These are phyloP conservation scores for Trametes cinnabarina DNA, from an alignment of 768 basidiomycete genomes.

Conservation along the genomic window DNA sequence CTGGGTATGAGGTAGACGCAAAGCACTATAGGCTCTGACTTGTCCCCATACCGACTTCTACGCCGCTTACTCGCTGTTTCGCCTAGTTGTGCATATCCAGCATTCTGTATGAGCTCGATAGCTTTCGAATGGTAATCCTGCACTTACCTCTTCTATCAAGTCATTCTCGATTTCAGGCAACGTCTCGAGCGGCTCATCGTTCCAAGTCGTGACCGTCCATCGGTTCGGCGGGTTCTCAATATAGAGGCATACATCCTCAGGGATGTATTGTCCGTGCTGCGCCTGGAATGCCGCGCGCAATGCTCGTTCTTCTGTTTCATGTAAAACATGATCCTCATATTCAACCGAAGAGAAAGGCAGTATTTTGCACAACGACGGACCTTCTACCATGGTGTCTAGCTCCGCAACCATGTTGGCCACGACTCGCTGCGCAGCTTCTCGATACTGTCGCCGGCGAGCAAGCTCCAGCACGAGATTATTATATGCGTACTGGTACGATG, in stretches of 20 bases:
- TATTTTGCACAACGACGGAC: too few species aligned
- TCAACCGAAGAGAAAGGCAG: too few species aligned
- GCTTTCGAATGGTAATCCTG: background rate
- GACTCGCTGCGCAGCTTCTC: constrained; percentile 62
- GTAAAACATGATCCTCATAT: too few species aligned
- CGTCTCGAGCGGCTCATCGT: constrained; percentile 52
- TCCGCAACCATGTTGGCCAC: constrained; percentile 65
- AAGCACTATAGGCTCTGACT: constrained; percentile 22
- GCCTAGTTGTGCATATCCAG: constrained; percentile 27
- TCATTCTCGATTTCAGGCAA: constrained; percentile 64
- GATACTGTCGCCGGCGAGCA: constrained; percentile 61
- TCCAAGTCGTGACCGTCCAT: constrained; percentile 64
- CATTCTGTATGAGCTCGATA: background rate
- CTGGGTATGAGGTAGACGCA: too few species aligned
- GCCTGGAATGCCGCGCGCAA: constrained; percentile 67
- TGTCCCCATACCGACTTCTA: constrained; percentile 6
- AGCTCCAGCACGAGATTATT: constrained; percentile 74
- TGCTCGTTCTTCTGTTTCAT: constrained; percentile 69
- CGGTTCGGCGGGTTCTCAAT: constrained; percentile 72
- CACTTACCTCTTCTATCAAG: constrained; percentile 51
- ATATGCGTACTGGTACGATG: constrained; percentile 71
- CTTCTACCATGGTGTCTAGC: constrained; percentile 63
- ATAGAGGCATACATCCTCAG: constrained; percentile 76
- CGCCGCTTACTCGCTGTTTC: constrained; percentile 18
- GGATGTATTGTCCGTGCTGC: constrained; percentile 70